phyloP scores from a whole-genome alignment of 805 yeast genomes.

The Schwanniomyces polymorphus region DNA sequence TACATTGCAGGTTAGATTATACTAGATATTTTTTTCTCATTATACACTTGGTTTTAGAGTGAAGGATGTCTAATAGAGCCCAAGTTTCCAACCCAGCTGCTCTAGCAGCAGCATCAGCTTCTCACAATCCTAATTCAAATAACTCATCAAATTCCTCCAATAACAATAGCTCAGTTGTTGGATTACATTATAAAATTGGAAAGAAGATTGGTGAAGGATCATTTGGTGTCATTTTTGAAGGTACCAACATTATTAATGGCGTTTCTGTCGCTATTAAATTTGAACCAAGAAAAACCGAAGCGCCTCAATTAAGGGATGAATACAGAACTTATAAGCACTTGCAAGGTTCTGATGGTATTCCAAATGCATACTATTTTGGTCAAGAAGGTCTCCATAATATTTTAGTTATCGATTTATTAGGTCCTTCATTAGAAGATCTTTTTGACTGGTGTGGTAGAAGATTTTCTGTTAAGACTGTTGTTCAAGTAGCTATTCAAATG shows the following conservation, averaged over 20 bases:
- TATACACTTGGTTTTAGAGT: background rate
- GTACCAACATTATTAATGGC: conserved; percentile 67
- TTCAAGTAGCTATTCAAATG: conserved; percentile 77
- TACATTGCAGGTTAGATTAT: background rate
- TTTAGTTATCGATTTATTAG: conserved; percentile 70
- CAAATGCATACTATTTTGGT: conserved; percentile 82
- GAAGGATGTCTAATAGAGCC: conserved; percentile 24
- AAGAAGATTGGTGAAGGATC: conserved; percentile 88
- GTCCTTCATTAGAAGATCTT: conserved; percentile 80
- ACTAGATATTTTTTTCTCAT: background rate
- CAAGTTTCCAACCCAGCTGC: conserved; percentile 36
- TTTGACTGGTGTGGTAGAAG: conserved; percentile 87
- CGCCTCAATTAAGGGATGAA: conserved; percentile 82
- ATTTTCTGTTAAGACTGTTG: conserved; percentile 70
- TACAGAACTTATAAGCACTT: conserved; percentile 74
- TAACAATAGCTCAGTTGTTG: conserved; percentile 46
- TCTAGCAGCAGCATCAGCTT: conserved; percentile 39
- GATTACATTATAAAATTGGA: conserved; percentile 74
- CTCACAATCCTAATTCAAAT: conserved; percentile 21
- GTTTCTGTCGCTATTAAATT: conserved; percentile 74
- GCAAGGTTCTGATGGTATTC: conserved; percentile 69
- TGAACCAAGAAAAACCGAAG: conserved; percentile 78
- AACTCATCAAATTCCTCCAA: conserved; percentile 14
- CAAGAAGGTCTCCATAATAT: conserved; percentile 83
- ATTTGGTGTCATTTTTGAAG: conserved; percentile 82